A percentile compares a stretch with the other conserved stretches of the same genome.
Evolutionary conservation across 2,329 filamentous ascomycete genomes (phyloP).

Genomic region (Penicillium olsonii): DNA sequence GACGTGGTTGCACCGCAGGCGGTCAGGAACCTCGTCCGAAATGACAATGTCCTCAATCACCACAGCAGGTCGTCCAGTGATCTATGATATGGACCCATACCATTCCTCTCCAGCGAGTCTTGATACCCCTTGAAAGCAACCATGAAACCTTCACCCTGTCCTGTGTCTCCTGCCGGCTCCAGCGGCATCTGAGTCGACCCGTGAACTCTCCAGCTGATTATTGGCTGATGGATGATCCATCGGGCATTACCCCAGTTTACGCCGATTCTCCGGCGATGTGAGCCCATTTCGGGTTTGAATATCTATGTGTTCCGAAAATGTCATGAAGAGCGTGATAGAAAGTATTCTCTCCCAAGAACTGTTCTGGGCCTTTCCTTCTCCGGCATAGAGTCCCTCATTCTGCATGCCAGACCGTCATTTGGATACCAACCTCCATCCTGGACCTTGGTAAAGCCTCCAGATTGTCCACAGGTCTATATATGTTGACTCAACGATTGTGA

Average conservation of each 20-base stretch:
- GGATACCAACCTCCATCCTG: too few species aligned
- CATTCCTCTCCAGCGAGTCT: not conserved
- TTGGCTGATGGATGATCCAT: not conserved
- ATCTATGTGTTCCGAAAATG: not conserved
- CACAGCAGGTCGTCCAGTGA: conserved; percentile 17
- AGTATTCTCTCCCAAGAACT: not conserved
- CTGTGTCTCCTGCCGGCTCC: not conserved
- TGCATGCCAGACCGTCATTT: not conserved
- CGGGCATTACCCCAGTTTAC: not conserved
- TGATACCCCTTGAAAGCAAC: conserved; percentile 9
- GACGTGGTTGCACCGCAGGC: conserved; percentile 37
- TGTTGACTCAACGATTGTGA: too few species aligned
- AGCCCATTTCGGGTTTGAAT: not conserved
- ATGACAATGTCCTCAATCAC: conserved; percentile 12
- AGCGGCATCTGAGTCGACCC: too few species aligned
- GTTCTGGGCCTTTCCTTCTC: not conserved
- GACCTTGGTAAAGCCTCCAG: too few species aligned
- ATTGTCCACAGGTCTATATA: too few species aligned
- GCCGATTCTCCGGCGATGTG: not conserved
- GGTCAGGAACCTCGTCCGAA: conserved; percentile 22
- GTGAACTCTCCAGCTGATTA: too few species aligned
- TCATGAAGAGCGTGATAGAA: not conserved
- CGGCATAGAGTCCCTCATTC: not conserved
- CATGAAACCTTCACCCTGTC: not conserved
- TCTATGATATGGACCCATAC: conserved; percentile 4